Base-by-base conservation (phyloP, 2,329 filamentous ascomycete species). In the Chaetothyriales sp. region DNA sequence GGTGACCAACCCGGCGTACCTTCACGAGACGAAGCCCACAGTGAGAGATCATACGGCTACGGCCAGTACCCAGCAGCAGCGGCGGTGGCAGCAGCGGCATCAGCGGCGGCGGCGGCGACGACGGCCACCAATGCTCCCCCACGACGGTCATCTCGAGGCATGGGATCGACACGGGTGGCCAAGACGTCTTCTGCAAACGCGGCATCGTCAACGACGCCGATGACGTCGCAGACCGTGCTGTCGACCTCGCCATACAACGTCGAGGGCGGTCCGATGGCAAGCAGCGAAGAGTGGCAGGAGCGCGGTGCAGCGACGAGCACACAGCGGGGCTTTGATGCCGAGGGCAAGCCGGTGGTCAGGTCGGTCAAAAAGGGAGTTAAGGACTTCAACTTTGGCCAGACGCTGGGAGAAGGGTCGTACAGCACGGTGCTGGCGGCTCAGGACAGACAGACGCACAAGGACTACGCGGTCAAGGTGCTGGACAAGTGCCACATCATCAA, bases 401-500 rank as follows among this genome's bases (percentile, higher is more conserved):
- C 90, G 2, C 75, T 98, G 1, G 92, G 92, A 53, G 92, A 98
- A 69, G 92, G 92, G 22, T 98, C 92, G 5, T 98, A 98, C 77
- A 97, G 90, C 64, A 95, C 89, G 7, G 92, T 98, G 40, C 81
- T 92, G 58, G 81, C 92, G 49, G 92, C 89, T 40, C 95, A 89
- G 3, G 92, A 98, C 68, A 82, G 90, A 55, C 88, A 95, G 67
- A 95, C 88, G 1, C 73, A 94, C 53, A 94, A 94, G 63, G 90
- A 98, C 67, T 97, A 97, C 65, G 92, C 92, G 22, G 89, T 98
- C 70, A 98, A 98, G 68, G 90, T 98, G 15, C 78, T 98, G 46
- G 92, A 98, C 70, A 98, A 98, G 71, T 81, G 89, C 63, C 92
- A 98, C 68, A 98, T 98, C 64, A 98, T 98, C 75, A 98, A 97